A percentile compares a stretch with the other conserved stretches of the same genome.
Evolutionary conservation across 176 grass and related monocot genomes (phyloP).

Genomic region (Hordeum vulgare): DNA sequence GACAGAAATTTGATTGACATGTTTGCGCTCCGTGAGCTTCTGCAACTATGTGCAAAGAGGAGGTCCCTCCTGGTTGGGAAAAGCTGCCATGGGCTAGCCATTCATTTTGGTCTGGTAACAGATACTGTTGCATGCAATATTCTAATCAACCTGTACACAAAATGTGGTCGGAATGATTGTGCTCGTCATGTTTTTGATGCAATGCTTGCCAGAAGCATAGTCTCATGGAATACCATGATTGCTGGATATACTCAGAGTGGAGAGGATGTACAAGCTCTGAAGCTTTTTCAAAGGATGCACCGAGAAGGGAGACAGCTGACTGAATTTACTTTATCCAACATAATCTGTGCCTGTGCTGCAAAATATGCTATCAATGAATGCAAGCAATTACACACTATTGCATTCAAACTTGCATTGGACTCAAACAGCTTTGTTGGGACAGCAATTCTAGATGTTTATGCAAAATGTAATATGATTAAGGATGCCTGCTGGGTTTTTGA

Average conservation of each 20-base stretch:
- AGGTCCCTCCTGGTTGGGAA: conserved; percentile 37
- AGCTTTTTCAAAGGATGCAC: conserved; percentile 57
- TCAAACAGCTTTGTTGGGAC: conserved; percentile 59
- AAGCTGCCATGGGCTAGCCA: conserved; percentile 46
- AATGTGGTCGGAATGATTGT: conserved; percentile 41
- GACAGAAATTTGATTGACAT: conserved; percentile 16
- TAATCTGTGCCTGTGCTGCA: conserved; percentile 52
- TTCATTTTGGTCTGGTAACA: conserved; percentile 40
- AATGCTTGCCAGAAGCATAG: conserved; percentile 41
- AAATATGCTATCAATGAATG: conserved; percentile 46
- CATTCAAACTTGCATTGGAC: conserved; percentile 41
- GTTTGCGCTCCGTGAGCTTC: conserved; percentile 16
- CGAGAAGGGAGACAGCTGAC: conserved; percentile 34
- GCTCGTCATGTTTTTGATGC: conserved; percentile 48
- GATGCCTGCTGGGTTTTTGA: conserved; percentile 49
- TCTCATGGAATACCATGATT: conserved; percentile 82
- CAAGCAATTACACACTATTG: conserved; percentile 48
- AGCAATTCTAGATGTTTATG: conserved; percentile 61
- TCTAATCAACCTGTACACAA: conserved; percentile 56
- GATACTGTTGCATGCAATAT: conserved; percentile 59
- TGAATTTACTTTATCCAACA: conserved; percentile 66
- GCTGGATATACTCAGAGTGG: conserved; percentile 41
- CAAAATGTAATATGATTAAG: conserved; percentile 56
- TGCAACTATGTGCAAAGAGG: conserved; percentile 42
- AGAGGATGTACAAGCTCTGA: conserved; percentile 36